Percentiles rank a stretch among this genome's conserved stretches.
Conservation (phyloP, 495 filamentous ascomycete species). For the Penicillium canescens region DNA sequence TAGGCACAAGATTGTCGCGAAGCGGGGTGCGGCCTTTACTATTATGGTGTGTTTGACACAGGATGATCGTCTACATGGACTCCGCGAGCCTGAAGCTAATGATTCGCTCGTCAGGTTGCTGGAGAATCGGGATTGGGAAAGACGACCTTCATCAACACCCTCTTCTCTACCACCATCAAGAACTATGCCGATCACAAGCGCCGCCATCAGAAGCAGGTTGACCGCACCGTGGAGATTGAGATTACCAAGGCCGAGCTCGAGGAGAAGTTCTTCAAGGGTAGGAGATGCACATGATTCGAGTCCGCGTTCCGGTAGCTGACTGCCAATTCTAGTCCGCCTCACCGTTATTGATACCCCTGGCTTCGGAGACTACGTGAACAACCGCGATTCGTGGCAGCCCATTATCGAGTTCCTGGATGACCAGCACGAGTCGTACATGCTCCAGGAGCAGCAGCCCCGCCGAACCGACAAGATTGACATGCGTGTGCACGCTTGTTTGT, state of each 20-base stretch:
- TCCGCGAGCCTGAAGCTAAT: slow-evolving; percentile 29
- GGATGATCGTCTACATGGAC: background rate
- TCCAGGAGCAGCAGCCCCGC: slow-evolving; percentile 98
- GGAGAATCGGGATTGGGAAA: slow-evolving; percentile 98
- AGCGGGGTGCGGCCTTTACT: slow-evolving; percentile 97
- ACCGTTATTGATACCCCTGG: slow-evolving; percentile 99
- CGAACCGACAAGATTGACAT: slow-evolving; percentile 98
- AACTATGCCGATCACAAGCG: slow-evolving; percentile 99
- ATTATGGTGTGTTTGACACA: slow-evolving; percentile 75
- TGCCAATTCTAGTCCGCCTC: slow-evolving; percentile 71
- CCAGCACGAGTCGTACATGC: slow-evolving; percentile 99
- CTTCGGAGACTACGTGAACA: slow-evolving; percentile 99
- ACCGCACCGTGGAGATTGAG: slow-evolving; percentile 99
- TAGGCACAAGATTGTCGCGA: slow-evolving; percentile 99
- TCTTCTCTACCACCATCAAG: slow-evolving; percentile 99
- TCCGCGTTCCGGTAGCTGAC: slow-evolving; percentile 13
- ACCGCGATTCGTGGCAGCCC: slow-evolving; percentile 98
- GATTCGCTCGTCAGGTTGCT: slow-evolving; percentile 65
- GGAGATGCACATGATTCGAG: background rate
- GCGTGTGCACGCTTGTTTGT: slow-evolving; percentile 95
- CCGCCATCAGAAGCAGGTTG: slow-evolving; percentile 96
- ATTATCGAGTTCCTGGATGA: slow-evolving; percentile 99
- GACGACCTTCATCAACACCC: slow-evolving; percentile 99
- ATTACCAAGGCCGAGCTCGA: slow-evolving; percentile 99
- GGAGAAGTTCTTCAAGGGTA: slow-evolving; percentile 99